Percentiles rank a stretch among this genome's conserved stretches.
Conservation (phyloP, 495 filamentous ascomycete genomes). For the Bombardia bombarda region DNA sequence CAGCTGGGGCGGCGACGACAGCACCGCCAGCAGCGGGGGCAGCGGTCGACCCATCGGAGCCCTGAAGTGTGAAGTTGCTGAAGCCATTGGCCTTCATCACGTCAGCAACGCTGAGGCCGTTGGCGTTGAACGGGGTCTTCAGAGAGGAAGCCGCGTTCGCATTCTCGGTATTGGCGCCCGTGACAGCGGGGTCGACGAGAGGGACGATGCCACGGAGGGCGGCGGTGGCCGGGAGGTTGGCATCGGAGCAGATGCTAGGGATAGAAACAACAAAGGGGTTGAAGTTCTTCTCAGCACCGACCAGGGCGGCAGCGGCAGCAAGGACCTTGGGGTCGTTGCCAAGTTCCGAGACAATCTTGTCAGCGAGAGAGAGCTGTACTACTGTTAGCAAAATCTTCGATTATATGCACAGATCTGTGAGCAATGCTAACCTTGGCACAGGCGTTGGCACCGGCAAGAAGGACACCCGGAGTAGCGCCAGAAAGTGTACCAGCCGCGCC, state of each 20-base stretch:
- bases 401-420: too few species aligned
- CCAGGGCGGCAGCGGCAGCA: slow-evolving; percentile 50
- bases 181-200: slow-evolving; percentile 49
- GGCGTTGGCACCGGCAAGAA: slow-evolving; percentile 49
- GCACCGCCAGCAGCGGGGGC: slow-evolving; percentile 16
- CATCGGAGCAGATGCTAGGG: slow-evolving; percentile 49
- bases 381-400: too few species aligned
- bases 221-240: slow-evolving; percentile 43
- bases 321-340: slow-evolving; percentile 43
- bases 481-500: slow-evolving; percentile 48
- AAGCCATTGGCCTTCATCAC: slow-evolving; percentile 44
- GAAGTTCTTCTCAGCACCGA: slow-evolving; percentile 61
- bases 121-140: slow-evolving; percentile 37
- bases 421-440: slow-evolving; percentile 45
- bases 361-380: slow-evolving; percentile 50
- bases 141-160: slow-evolving; percentile 42
- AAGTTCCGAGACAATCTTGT: slow-evolving; percentile 47
- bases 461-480: slow-evolving; percentile 39
- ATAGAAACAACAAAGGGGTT: slow-evolving; percentile 50
- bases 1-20: slow-evolving; percentile 7
- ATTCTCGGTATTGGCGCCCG: slow-evolving; percentile 45
- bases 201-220: slow-evolving; percentile 52
- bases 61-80: slow-evolving; percentile 43
- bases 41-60: slow-evolving; percentile 18
- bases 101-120: slow-evolving; percentile 47